Percentiles rank a stretch among this genome's conserved stretches.
These are phyloP conservation scores for Theobroma cacao DNA, from an alignment of 345 rosid species.

Conservation along the genomic window DNA sequence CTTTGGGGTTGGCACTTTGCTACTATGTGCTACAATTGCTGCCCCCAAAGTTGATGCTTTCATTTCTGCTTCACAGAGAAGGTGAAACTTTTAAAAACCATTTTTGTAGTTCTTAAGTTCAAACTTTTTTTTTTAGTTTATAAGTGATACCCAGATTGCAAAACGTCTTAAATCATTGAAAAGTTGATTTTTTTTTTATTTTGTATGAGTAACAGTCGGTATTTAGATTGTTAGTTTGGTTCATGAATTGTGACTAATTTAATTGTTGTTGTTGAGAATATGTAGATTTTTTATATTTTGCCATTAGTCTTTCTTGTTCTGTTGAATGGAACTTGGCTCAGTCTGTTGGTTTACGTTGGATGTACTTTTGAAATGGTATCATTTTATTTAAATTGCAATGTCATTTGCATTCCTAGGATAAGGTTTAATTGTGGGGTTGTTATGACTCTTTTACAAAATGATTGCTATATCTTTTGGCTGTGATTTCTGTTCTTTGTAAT, in stretches of 20 bases:
- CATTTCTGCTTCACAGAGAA: constrained; percentile 73
- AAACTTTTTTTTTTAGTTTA: not conserved
- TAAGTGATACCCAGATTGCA: not conserved
- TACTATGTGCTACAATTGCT: constrained; percentile 58
- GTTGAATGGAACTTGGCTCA: not conserved
- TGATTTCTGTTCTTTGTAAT: constrained; percentile 1
- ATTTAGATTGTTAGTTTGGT: not conserved
- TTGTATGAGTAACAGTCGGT: not conserved
- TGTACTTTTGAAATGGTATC: not conserved
- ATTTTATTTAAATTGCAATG: not conserved
- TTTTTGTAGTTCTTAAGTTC: not conserved
- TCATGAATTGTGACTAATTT: not conserved
- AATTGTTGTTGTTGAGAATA: not conserved
- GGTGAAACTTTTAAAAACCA: constrained; percentile 27
- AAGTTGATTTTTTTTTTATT: not conserved
- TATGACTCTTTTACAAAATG: not conserved
- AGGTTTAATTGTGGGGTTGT: not conserved
- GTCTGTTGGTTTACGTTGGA: not conserved
- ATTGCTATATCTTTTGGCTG: not conserved
- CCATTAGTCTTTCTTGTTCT: not conserved
- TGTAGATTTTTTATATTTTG: not conserved
- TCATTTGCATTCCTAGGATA: not conserved
- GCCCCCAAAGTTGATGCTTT: constrained; percentile 72
- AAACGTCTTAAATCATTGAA: not conserved
- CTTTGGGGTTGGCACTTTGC: constrained; percentile 61